A percentile compares a stretch with the other conserved stretches of the same genome.
phyloP scores from a whole-genome alignment of 2,329 filamentous ascomycete genomes.

The Cladosporium sp. region DNA sequence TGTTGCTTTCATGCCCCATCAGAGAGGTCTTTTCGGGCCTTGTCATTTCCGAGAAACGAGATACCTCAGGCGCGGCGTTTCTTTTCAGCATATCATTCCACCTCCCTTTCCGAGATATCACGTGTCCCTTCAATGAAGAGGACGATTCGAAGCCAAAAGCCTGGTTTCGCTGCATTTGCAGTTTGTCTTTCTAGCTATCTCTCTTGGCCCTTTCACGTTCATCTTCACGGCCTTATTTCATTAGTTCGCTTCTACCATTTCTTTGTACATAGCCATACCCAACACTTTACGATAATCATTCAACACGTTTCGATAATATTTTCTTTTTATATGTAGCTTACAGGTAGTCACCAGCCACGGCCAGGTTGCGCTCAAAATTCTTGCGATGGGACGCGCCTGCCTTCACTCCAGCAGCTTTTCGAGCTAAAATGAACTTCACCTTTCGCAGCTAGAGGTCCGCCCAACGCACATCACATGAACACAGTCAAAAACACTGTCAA shows the following conservation, averaged over 20 bases:
- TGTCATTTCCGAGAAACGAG: constrained; percentile 15
- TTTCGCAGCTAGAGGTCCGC: not conserved
- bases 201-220: not conserved
- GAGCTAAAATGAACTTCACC: not conserved
- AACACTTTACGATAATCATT: not conserved
- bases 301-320: not conserved
- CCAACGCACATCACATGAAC: not conserved
- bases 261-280: constrained; percentile 7
- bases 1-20: not conserved
- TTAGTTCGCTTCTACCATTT: not conserved
- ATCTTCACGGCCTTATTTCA: constrained; percentile 4
- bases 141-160: not conserved
- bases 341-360: not conserved
- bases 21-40: not conserved
- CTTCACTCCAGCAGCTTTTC: not conserved
- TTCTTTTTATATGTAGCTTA: not conserved
- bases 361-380: not conserved
- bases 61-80: constrained; percentile 15
- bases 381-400: not conserved
- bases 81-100: not conserved
- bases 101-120: not conserved
- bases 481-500: not conserved
- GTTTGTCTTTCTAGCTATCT: not conserved
- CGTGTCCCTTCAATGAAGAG: not conserved
- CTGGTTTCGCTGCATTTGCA: not conserved